Percentiles rank a stretch among this genome's conserved stretches.
Evolutionary conservation across 768 basidiomycete genomes (phyloP).

Genomic region (Clathrus columnatus): DNA sequence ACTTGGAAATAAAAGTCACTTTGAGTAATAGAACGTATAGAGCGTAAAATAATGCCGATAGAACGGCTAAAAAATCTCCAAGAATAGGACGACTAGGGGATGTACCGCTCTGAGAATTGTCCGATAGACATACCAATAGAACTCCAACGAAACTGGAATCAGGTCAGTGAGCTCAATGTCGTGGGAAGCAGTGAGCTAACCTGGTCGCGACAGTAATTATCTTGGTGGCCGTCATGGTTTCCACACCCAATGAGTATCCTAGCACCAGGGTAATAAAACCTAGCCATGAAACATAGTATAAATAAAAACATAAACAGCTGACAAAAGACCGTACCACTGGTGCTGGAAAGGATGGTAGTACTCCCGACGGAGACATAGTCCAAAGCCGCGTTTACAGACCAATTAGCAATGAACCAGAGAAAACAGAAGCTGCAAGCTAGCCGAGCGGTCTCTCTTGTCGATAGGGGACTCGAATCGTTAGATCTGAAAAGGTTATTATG

Average conservation of each 20-base stretch:
- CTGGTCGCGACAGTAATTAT: conserved; percentile 69
- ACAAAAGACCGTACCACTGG: conserved; percentile 52
- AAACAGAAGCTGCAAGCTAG: conserved; percentile 78
- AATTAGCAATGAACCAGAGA: conserved; percentile 93
- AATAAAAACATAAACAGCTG: conserved; percentile 2
- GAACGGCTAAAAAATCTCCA: conserved; percentile 77
- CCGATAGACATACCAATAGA: conserved; percentile 80
- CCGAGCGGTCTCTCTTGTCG: conserved; percentile 59
- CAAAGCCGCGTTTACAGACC: conserved; percentile 77
- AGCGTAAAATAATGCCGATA: conserved; percentile 85
- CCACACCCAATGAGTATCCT: conserved; percentile 76
- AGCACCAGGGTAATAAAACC: conserved; percentile 91
- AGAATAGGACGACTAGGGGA: conserved; percentile 26
- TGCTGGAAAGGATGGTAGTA: conserved; percentile 80
- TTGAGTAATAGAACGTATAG: conserved; percentile 86
- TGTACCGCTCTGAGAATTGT: conserved; percentile 36
- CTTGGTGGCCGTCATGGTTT: conserved; percentile 65
- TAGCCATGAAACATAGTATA: conserved; percentile 21
- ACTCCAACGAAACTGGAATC: conserved; percentile 70
- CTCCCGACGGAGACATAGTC: conserved; percentile 91
- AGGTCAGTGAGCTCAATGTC: not conserved
- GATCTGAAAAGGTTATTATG: too few relatives aligned
- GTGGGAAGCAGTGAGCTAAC: conserved; percentile 32
- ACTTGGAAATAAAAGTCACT: conserved; percentile 19
- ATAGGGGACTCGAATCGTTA: conserved; percentile 48